Percentiles rank a stretch among this genome's conserved stretches.
Evolutionary conservation across 148 eudicot species (phyloP).

Genomic region (Fagopyrum homotropicum): DNA sequence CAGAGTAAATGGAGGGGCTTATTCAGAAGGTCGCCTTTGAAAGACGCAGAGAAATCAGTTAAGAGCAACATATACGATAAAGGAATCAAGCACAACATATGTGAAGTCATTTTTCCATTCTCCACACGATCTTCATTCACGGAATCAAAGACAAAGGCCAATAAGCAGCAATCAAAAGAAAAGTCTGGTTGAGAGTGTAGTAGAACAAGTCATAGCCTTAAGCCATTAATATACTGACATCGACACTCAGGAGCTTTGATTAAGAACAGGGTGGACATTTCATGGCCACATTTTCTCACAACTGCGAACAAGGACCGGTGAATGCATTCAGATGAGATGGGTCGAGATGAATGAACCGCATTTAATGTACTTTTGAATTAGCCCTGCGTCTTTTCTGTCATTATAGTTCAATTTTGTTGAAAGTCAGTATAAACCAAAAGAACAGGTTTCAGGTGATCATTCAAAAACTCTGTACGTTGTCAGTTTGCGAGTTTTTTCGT

Average conservation of each 20-base stretch:
- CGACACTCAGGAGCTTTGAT: no score
- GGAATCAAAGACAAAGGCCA: neutral
- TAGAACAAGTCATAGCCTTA: neutral
- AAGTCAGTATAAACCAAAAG: no score
- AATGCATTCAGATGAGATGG: neutral
- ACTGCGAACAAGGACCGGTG: neutral
- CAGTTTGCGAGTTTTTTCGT: no score
- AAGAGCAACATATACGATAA: slow-evolving; percentile 62
- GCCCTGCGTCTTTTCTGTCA: neutral
- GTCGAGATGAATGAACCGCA: no score
- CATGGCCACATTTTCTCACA: no score
- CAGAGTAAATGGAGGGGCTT: slow-evolving; percentile 77
- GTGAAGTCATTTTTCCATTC: slow-evolving; percentile 58
- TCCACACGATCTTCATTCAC: slow-evolving; percentile 60
- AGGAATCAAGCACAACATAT: slow-evolving; percentile 54
- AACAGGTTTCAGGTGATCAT: no score
- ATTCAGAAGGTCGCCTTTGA: slow-evolving; percentile 62
- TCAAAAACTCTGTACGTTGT: no score
- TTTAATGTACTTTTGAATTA: neutral
- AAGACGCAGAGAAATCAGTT: slow-evolving; percentile 34
- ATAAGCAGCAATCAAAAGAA: slow-evolving; percentile 24
- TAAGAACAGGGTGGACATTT: no score
- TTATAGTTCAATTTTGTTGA: neutral
- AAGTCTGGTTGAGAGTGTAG: slow-evolving; percentile 39
- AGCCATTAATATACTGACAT: neutral